A percentile compares a stretch with the other conserved stretches of the same genome.
These are phyloP conservation scores for Pseudomonodictys pantanalensis DNA, from an alignment of 495 filamentous ascomycete genomes.

Conservation along the genomic window DNA sequence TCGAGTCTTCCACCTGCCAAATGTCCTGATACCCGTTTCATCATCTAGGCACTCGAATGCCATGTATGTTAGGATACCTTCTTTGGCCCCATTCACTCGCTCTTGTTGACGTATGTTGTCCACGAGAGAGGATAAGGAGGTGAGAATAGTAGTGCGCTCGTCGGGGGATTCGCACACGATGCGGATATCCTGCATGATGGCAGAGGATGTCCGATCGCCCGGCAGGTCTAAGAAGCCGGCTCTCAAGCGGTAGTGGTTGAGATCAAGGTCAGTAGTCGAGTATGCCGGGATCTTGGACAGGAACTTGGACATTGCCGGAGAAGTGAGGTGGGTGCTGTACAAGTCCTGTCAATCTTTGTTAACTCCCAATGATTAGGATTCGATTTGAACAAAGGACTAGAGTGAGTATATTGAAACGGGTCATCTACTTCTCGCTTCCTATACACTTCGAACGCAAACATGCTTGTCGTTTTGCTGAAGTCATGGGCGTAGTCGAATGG, in stretches of 20 bases:
- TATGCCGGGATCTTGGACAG: constrained; percentile 17
- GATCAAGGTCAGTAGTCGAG: constrained; percentile 30
- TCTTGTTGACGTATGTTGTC: constrained; percentile 3
- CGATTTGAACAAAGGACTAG: background rate
- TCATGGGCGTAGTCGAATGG: constrained; percentile 33
- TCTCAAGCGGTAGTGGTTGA: constrained; percentile 27
- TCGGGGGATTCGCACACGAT: constrained; percentile 4
- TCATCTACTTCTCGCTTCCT: constrained; percentile 22
- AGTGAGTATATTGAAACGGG: background rate
- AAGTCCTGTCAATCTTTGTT: constrained; percentile 17
- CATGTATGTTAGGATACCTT: constrained; percentile 26
- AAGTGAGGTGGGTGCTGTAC: constrained; percentile 30
- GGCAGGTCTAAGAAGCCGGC: constrained; percentile 29
- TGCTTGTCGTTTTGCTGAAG: constrained; percentile 26
- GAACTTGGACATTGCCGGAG: constrained; percentile 28
- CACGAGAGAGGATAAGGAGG: background rate
- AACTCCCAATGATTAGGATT: background rate
- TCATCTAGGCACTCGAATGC: constrained; percentile 28
- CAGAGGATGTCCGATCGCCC: constrained; percentile 6
- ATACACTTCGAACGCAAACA: constrained; percentile 36
- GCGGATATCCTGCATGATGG: constrained; percentile 28
- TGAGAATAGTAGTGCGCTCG: constrained; percentile 9
- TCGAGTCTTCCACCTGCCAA: constrained; percentile 26
- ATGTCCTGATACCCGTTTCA: constrained; percentile 26
- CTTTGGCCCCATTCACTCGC: background rate